Base-by-base conservation (phyloP, 257 asterid genomes). In the Scutellaria galericulata region DNA sequence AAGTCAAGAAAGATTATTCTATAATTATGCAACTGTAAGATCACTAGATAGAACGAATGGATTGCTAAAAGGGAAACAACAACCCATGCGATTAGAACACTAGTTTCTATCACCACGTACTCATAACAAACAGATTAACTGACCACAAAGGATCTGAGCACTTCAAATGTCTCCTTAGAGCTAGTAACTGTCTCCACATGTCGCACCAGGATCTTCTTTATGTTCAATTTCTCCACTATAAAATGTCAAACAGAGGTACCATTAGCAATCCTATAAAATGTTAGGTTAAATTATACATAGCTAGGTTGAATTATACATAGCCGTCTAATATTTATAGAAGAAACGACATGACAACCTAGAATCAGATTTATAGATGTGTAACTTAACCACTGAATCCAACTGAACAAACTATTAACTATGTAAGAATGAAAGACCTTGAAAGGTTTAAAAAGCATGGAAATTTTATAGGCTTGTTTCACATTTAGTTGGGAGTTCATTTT, bases 131-230 rank as follows among this genome's bases (percentile, higher is more conserved):
- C 53, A 53, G 39, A 69, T 65, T 37, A 57, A 83, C 94, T 84
- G 40, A 94, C 98, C 98, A 86, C 82, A 59, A 86, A 81, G n/a
- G 89, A 81, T 64, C 78, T 87, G 78, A 91, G 78, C 69, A 85
- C 88, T 72, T 89, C 89, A 56, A 73, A 74, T 52, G 96, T 83
- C 63, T 86, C 86, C 76, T 77, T 82, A 6, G 96, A 77, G 84
- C 84, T 88, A 57, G 82, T 72, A 44, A 88, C 80, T 50, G 97
- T 91, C 87, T 94, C 96, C 77, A 91, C 90, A 60, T 83, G 96
- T 9, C 66, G 94, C 59, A 94, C 96, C 76, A 94, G 82, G 44
- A 94, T 68, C 88, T 94, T 94, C 75, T 74, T 85, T 63, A 83
- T 73, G 83, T 75, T 86, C 70, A 68, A 75, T 81, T 82, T 93